A percentile compares a stretch with the other conserved stretches of the same genome.
Evolutionary conservation across 208 protist genomes (phyloP).

Genomic region (Leishmania guyanensis): DNA sequence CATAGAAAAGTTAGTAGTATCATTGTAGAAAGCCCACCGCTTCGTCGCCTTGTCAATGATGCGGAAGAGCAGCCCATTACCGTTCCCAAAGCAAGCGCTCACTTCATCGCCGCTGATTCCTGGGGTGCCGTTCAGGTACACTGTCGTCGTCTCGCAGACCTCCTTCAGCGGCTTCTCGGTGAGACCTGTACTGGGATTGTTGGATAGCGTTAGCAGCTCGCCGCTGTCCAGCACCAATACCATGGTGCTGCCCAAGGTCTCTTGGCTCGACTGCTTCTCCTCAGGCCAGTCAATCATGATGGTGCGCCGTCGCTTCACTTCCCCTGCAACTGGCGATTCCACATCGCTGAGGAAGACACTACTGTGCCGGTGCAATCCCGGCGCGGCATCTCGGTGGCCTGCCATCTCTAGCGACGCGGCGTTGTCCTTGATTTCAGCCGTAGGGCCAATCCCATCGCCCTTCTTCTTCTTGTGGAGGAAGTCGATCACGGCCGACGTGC

Average conservation of each 20-base stretch:
- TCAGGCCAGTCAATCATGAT: not conserved
- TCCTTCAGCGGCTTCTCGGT: not conserved
- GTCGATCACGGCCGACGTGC: conserved; percentile 35
- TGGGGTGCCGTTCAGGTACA: conserved; percentile 35
- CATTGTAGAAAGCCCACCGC: conserved; percentile 71
- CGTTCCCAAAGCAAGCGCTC: conserved; percentile 27
- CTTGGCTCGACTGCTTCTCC: not conserved
- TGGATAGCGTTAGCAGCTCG: conserved; percentile 14
- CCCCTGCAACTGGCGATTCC: not conserved
- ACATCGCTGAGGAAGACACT: conserved; percentile 11
- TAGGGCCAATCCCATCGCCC: not conserved
- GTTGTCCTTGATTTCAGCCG: not conserved
- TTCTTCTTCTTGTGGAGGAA: conserved; percentile 23
- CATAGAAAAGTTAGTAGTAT: conserved; percentile 45
- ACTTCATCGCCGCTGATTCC: conserved; percentile 23
- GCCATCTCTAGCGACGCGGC: not conserved
- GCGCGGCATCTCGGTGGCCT: not conserved
- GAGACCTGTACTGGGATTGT: not conserved
- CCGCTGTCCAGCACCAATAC: conserved; percentile 23
- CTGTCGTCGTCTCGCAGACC: not conserved
- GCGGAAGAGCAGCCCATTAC: conserved; percentile 62
- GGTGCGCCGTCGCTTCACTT: not conserved
- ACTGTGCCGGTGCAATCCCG: not conserved
- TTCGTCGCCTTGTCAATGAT: conserved; percentile 38
- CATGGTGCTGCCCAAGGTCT: not conserved